Evolutionary conservation across 2,329 filamentous ascomycete species (phyloP), one percentile per base, ranked within the genome.

Genomic region (Mycosphaerelloides madeirae): DNA sequence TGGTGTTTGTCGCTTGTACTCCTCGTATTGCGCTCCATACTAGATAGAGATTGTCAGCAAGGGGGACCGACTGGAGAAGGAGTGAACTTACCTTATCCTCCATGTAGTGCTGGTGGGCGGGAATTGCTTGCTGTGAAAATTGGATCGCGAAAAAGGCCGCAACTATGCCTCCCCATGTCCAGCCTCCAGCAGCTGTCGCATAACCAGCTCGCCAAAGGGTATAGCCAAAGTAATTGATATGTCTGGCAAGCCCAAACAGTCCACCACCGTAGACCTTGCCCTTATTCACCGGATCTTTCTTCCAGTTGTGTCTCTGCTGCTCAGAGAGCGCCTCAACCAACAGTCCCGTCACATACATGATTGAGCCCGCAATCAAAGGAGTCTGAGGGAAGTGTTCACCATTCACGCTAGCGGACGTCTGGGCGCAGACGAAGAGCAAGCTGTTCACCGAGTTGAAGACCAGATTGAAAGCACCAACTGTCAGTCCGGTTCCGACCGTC

Each of bases 161-260:
- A 1, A 69, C 61, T 3, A 68, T 31, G 3, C 61, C 61, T n/a
- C 68, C 73, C 58, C 66, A 69, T 2, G 65, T 54, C 64, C 66
- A 74, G 0, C 76, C 75, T 5, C 73, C 75, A 42, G 65, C 63
- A 3, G 68, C 70, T 35, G 76, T 48, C 3, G 74, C 72, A 56
- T 73, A 77, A 3, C 69, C 73, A 18, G 65, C 60, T 18, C 75
- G 61, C 75, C 75, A 78, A 6, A 77, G 29, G 1, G 69, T 71
- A 53, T 75, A 78, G 1, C 68, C 75, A 16, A 71, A 70, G 52
- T 79, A 79, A 49, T 79, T 79, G 61, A 77, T 70, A 55, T 79
- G 74, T 34, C 75, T 68, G 3, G 72, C 71, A 31, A 73, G 56
- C 1, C 63, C 58, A 60, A 73, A 79, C 29, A 79, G 52, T 0